Base-by-base conservation (phyloP, 2,329 filamentous ascomycete genomes). In the Claviceps pusilla region DNA sequence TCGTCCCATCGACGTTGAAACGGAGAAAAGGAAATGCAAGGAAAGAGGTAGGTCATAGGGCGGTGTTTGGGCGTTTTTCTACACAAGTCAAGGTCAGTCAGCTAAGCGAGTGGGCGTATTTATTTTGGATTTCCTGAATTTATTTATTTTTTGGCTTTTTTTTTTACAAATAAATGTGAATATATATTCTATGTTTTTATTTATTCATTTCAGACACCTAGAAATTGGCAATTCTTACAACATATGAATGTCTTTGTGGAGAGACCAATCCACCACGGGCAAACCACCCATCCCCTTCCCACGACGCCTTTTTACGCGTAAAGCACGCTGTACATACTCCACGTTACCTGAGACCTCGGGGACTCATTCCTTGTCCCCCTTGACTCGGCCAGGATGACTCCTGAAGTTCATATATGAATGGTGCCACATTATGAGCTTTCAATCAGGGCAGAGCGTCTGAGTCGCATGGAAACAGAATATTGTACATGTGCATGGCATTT, bases 221-320 rank as follows among this genome's bases (percentile, higher is more conserved):
- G 3, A 24, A 24, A 35, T 10, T 57, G 55, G 55, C 53, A 37
- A 51, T 47, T 43, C 28, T 55, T 43, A 46, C 45, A 35, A 42
- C 28, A 16, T 46, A 46, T 24, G 9, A 52, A 37, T 50, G 46
- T 55, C 54, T 49, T 58, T 56, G 54, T 56, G 62, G 58, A 59
- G 37, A 62, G 60, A 64, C 61, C 59, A 63, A 64, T 61, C 61
- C 62, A 24, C 62, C 50, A 46, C 52, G 24, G 37, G 12, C n/a
- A 19, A 31, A 10, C 9, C 16, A 10, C 19, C 10, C 10, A 9
- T 43, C 24, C 9, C 10, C 9, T 24, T 35, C 7, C 33, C 2
- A 10, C 9, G 33, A 35, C 6, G 4, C 33, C 7, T 16, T 10
- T 43, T 16, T 10, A 43, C 24, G 19, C n/a, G 19, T 43, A 11